Evolutionary conservation across 208 protist species (phyloP).

Genomic region (Trichomonas vaginalis): DNA sequence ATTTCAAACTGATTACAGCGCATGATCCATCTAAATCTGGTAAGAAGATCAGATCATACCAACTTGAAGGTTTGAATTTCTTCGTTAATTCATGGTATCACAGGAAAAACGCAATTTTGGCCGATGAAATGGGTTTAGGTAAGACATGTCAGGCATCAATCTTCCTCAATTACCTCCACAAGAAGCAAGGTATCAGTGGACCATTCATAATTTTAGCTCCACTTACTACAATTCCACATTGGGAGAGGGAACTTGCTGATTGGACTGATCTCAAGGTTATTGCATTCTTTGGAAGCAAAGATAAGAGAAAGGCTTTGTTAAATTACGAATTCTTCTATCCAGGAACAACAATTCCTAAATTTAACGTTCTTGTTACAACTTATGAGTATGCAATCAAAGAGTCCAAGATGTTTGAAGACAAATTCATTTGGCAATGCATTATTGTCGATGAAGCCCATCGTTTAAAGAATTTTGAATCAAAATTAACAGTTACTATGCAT

Average conservation of each 20-base stretch:
- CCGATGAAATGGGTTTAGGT: constrained; percentile 43
- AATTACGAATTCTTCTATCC: neutral
- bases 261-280: constrained; percentile 17
- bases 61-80: constrained; percentile 40
- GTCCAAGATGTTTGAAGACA: neutral
- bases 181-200: neutral
- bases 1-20: neutral
- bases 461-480: constrained; percentile 29
- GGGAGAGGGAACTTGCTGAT: constrained; percentile 28
- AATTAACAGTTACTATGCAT: neutral
- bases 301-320: neutral
- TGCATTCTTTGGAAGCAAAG: constrained; percentile 19
- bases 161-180: neutral
- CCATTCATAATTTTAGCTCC: constrained; percentile 39
- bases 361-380: constrained; percentile 6
- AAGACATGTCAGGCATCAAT: constrained; percentile 29
- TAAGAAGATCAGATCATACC: constrained; percentile 27
- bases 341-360: neutral
- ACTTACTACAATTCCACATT: constrained; percentile 40
- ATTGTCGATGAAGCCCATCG: constrained; percentile 41
- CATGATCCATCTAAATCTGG: constrained; percentile 23
- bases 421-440: constrained; percentile 29
- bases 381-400: constrained; percentile 33
- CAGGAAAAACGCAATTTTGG: constrained; percentile 31
- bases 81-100: constrained; percentile 31